Base-by-base conservation (phyloP, 768 basidiomycete genomes). In the Lactarius evosmus region DNA sequence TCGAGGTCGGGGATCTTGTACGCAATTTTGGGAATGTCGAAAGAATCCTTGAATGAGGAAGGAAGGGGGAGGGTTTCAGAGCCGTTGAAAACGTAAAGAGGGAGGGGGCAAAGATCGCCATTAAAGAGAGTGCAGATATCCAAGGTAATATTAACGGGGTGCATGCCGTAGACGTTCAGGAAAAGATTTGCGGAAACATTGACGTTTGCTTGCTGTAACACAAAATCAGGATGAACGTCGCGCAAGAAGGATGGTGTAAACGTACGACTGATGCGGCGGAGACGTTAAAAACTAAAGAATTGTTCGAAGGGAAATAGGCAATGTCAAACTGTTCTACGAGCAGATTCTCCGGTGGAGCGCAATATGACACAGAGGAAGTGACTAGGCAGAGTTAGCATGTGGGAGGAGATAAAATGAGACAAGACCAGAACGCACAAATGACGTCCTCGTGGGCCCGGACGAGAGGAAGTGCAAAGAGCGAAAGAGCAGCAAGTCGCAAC, bases 1-100 rank as follows among this genome's bases (percentile, higher is more conserved):
- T 98, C 94, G 6, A 98, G 80, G 75, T 99, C 91, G 5, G 96
- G 96, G 40, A 99, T 88, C 46, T 79, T 76, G 74, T 86, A 99
- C 0, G 91, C 93, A 57, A 96, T 91, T 25, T 74, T 74, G 0
- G 95, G 94, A n/a, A 95, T 79, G 62, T 77, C 74, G 40, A 78
- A 74, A 25, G 79, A 70, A 46, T 92, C 77, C 46, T 82, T 80
- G 51, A 88, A 73, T 27, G 84, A 82, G 33, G 79, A 71, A 0
- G 90, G 89, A 0, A 93, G 77, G 3, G 81, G 76, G 58, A 93
- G 75, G 3, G 86, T 81, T 71, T 89, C 87, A 6, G 86, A 82
- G 53, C 93, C 94, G n/a, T 85, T 87, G 71, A 97, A 95, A 70
- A 94, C 91, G 78, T 93, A 91, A 72, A 82, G 82, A 36, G 81